Percentiles rank a stretch among this genome's conserved stretches.
phyloP scores from a whole-genome alignment of 306 rosid genomes.

The barrel medic (Medicago truncatula) region DNA sequence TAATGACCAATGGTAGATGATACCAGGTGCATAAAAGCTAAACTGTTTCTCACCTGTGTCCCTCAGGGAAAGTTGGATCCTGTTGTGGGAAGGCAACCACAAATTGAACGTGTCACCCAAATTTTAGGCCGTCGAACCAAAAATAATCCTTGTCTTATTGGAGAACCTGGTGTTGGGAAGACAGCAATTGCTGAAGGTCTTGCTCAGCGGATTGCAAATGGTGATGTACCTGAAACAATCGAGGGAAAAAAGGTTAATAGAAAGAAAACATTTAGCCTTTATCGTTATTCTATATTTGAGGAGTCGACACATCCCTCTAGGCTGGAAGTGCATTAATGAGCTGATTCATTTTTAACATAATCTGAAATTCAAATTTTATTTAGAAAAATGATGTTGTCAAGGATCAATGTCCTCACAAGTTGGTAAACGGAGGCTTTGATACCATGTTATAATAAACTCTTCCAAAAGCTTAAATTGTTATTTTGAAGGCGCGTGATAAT shows the following conservation, averaged over 20 bases:
- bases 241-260: slow-evolving; percentile 92
- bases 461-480: not conserved
- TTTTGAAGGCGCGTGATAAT: slow-evolving; percentile 4
- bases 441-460: not conserved
- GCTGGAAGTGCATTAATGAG: not conserved
- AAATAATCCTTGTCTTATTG: slow-evolving; percentile 96
- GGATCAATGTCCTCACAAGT: slow-evolving; percentile 3
- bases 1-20: slow-evolving; percentile 28
- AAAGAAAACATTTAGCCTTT: slow-evolving; percentile 25
- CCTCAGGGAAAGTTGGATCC: slow-evolving; percentile 95
- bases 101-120: slow-evolving; percentile 96
- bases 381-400: not conserved
- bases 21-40: slow-evolving; percentile 22
- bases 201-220: slow-evolving; percentile 92
- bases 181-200: slow-evolving; percentile 99
- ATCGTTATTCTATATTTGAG: slow-evolving; percentile 7
- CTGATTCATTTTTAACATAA: not conserved
- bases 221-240: slow-evolving; percentile 98
- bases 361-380: slow-evolving; percentile 1
- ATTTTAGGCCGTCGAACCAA: slow-evolving; percentile 95
- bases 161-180: slow-evolving; percentile 99
- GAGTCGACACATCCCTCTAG: not conserved
- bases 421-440: slow-evolving; percentile 19
- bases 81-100: slow-evolving; percentile 95
- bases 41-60: slow-evolving; percentile 14